Percentiles rank a stretch among this genome's conserved stretches.
phyloP scores from a whole-genome alignment of 345 rosid species.

The Pistacia atlantica region DNA sequence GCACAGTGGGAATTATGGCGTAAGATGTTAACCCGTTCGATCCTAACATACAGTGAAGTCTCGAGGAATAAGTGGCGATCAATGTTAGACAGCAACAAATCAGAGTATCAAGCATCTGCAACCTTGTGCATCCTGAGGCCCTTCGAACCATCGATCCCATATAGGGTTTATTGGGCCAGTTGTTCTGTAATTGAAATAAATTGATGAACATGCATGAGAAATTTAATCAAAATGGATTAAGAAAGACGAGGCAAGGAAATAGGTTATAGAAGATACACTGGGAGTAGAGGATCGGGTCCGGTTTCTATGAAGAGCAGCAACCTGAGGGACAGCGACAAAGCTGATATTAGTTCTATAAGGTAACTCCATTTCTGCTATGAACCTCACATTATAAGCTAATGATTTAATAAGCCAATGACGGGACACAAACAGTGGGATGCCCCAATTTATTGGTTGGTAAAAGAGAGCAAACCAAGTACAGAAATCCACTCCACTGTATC shows the following conservation, averaged over 20 bases:
- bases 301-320: slow-evolving; percentile 39
- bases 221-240: not conserved
- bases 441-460: not conserved
- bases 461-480: not conserved
- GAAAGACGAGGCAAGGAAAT: not conserved
- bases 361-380: not conserved
- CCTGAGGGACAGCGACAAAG: slow-evolving; percentile 32
- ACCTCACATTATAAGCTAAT: not conserved
- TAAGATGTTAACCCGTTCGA: slow-evolving; percentile 20
- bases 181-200: slow-evolving; percentile 48
- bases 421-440: not conserved
- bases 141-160: slow-evolving; percentile 87
- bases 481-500: not conserved
- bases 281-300: slow-evolving; percentile 61
- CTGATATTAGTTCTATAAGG: slow-evolving; percentile 7
- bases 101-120: slow-evolving; percentile 70
- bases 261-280: slow-evolving; percentile 46
- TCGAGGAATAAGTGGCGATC: slow-evolving; percentile 16
- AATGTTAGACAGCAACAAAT: slow-evolving; percentile 31
- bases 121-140: slow-evolving; percentile 60
- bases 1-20: slow-evolving; percentile 20
- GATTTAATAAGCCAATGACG: not conserved
- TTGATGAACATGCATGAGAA: slow-evolving; percentile 9
- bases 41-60: slow-evolving; percentile 17
- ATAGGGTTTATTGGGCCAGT: slow-evolving; percentile 52